Conservation (phyloP, 1,284 basidiomycete species). For the Leccinum angustisporum region DNA sequence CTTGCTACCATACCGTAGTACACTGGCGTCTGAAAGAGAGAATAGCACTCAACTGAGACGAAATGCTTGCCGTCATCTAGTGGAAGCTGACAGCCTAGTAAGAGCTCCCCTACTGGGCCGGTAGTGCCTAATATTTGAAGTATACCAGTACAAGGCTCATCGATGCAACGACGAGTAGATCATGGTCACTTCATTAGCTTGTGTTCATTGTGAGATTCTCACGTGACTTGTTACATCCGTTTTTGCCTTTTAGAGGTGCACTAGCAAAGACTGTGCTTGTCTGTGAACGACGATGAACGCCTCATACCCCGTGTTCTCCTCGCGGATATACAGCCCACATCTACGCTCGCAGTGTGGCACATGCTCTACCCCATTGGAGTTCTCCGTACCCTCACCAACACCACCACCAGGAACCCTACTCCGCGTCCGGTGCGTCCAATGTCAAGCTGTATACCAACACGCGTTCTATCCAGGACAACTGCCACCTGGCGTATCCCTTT, state of each 20-base stretch:
- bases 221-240: background rate
- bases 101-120: background rate
- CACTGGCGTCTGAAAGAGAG: background rate
- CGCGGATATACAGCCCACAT: conserved; percentile 63
- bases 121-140: background rate
- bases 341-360: conserved; percentile 60
- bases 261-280: conserved; percentile 3
- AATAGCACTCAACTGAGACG: background rate
- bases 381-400: conserved; percentile 65
- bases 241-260: background rate
- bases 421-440: conserved; percentile 70
- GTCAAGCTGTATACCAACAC: conserved; percentile 56
- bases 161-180: background rate
- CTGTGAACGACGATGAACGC: conserved; percentile 31
- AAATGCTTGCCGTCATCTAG: background rate
- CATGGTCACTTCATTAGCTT: too few relatives aligned
- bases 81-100: background rate
- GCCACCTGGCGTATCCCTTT: conserved; percentile 31
- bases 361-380: conserved; percentile 71
- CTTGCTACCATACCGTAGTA: background rate
- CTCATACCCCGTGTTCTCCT: conserved; percentile 45
- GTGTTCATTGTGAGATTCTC: background rate
- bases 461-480: conserved; percentile 65
- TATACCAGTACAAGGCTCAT: background rate
- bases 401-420: conserved; percentile 66